phyloP scores from a whole-genome alignment of 257 asterid species.

The Salvia miltiorrhiza region DNA sequence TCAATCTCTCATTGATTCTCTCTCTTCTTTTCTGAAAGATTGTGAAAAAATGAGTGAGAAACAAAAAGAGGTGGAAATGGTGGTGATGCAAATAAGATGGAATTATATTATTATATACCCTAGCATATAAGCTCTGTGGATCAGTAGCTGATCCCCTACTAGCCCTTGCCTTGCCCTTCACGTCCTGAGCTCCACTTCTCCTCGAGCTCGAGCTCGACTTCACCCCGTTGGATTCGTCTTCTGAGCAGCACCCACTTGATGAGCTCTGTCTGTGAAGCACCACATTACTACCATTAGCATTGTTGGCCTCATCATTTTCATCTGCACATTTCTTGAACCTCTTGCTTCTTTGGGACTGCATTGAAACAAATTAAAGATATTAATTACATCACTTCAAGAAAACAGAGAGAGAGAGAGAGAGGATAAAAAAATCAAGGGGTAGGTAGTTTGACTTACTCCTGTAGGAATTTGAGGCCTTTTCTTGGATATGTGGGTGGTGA shows the following conservation, averaged over 20 bases:
- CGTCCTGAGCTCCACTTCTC: slow-evolving; percentile 18
- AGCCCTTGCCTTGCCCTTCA: slow-evolving; percentile 32
- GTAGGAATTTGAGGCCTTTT: slow-evolving; percentile 42
- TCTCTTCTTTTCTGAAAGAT: slow-evolving; percentile 51
- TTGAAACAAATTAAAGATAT: neutral
- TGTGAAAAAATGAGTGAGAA: neutral
- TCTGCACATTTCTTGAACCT: slow-evolving; percentile 35
- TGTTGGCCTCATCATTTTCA: slow-evolving; percentile 15
- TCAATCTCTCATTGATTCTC: slow-evolving; percentile 48
- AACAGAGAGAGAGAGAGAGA: neutral
- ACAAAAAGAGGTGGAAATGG: neutral
- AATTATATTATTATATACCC: no score
- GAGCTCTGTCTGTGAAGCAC: slow-evolving; percentile 27
- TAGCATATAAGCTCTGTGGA: slow-evolving; percentile 59
- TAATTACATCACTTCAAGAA: slow-evolving; percentile 9
- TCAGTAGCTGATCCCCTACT: slow-evolving; percentile 55
- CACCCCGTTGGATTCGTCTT: slow-evolving; percentile 33
- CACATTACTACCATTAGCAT: neutral
- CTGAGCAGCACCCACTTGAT: slow-evolving; percentile 30
- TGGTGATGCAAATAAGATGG: neutral
- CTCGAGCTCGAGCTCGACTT: slow-evolving; percentile 24
- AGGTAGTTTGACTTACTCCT: slow-evolving; percentile 28
- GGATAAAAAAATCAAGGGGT: neutral
- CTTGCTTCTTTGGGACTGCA: slow-evolving; percentile 44
- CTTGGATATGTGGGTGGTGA: slow-evolving; percentile 26